These are phyloP conservation scores for Trametes pubescens DNA, from an alignment of 1,284 basidiomycete genomes.

Conservation along the genomic window DNA sequence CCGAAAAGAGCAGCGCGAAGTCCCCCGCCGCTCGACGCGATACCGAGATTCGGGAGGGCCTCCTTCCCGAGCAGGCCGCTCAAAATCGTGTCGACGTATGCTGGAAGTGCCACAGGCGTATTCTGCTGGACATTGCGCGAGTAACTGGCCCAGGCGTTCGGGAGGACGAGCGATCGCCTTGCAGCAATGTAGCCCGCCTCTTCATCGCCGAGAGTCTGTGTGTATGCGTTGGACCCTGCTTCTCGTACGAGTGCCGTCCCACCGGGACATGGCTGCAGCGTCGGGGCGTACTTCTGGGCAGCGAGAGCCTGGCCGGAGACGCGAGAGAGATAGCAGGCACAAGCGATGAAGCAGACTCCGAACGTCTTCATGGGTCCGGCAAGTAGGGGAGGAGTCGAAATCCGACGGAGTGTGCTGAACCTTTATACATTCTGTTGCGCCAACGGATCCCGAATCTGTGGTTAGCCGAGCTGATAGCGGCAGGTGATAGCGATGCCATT, in stretches of 20 bases:
- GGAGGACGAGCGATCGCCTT: conserved; percentile 35
- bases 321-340: background rate
- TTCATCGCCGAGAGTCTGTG: conserved; percentile 36
- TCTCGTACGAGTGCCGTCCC: conserved; percentile 34
- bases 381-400: background rate
- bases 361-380: background rate
- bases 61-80: conserved; percentile 29
- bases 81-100: conserved; percentile 48
- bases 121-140: conserved; percentile 43
- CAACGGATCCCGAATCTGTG: background rate
- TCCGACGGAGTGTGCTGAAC: no score
- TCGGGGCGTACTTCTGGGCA: conserved; percentile 32
- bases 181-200: conserved; percentile 38
- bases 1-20: conserved; percentile 59
- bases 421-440: background rate
- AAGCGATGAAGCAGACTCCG: background rate
- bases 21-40: conserved; percentile 56
- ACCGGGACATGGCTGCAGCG: conserved; percentile 31
- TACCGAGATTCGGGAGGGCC: conserved; percentile 48
- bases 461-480: background rate
- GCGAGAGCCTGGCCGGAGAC: conserved; percentile 1
- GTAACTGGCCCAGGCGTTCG: conserved; percentile 41
- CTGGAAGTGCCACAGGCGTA: conserved; percentile 37
- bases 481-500: background rate
- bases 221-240: conserved; percentile 27